phyloP scores from a whole-genome alignment of 768 basidiomycete species.

The Suillus brevipes region DNA sequence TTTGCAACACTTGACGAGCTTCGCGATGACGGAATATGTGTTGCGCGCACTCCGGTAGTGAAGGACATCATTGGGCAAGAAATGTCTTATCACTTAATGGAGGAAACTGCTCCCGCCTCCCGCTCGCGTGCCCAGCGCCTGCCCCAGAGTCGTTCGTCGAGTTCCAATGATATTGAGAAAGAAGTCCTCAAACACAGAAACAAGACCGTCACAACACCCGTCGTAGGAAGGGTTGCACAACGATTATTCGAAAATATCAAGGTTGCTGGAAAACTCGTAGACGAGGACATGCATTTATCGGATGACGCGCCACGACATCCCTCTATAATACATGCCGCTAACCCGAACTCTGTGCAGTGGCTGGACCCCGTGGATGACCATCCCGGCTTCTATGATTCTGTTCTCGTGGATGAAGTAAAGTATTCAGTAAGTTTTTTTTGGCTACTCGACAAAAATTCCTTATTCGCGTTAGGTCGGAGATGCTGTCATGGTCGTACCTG shows the following conservation, averaged over 20 bases:
- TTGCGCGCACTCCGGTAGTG: conserved; percentile 43
- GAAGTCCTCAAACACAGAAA: conserved; percentile 39
- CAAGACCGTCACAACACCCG: conserved; percentile 44
- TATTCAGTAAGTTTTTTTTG: conserved; percentile 48
- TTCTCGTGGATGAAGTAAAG: conserved; percentile 54
- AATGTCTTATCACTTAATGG: conserved; percentile 23
- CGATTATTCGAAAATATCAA: conserved; percentile 48
- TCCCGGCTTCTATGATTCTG: conserved; percentile 42
- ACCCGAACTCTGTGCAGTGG: conserved; percentile 39
- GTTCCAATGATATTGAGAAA: conserved; percentile 24
- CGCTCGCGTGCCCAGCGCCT: conserved; percentile 16
- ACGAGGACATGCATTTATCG: conserved; percentile 30
- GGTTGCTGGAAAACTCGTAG: conserved; percentile 33
- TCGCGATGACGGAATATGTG: conserved; percentile 32
- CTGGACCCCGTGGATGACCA: conserved; percentile 21
- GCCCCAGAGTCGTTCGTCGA: conserved; percentile 14
- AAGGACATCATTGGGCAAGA: conserved; percentile 32
- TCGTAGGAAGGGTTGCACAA: conserved; percentile 46
- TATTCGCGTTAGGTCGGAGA: conserved; percentile 54
- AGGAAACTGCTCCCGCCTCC: conserved; percentile 16
- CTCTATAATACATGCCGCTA: conserved; percentile 27
- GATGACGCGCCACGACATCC: conserved; percentile 11
- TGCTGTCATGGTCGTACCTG: conserved; percentile 61
- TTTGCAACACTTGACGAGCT: conserved; percentile 40
- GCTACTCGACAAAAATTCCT: conserved; percentile 5